A percentile compares a stretch with the other conserved stretches of the same genome.
phyloP scores from a whole-genome alignment of 306 rosid genomes.

The Fagus sylvatica region DNA sequence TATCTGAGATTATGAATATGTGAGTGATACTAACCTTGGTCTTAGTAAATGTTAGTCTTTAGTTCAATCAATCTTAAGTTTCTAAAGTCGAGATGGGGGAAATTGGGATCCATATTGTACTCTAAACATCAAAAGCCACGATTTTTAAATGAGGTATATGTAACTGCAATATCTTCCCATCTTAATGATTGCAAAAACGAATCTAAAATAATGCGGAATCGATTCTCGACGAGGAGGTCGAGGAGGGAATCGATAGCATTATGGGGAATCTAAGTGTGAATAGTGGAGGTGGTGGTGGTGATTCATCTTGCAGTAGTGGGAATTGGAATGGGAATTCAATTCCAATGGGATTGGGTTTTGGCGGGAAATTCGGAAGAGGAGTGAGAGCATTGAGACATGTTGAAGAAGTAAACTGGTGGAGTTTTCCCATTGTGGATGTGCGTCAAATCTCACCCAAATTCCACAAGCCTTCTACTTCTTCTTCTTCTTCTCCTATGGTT shows the following conservation, averaged over 20 bases:
- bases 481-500: background rate
- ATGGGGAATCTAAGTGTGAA: constrained; percentile 56
- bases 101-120: no score
- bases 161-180: no score
- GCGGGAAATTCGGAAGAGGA: constrained; percentile 49
- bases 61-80: no score
- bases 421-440: constrained; percentile 75
- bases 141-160: no score
- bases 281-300: background rate
- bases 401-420: constrained; percentile 79
- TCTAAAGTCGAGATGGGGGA: no score
- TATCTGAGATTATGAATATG: no score
- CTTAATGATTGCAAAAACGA: no score
- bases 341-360: constrained; percentile 48
- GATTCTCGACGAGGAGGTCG: constrained; percentile 82
- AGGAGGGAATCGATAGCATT: constrained; percentile 85
- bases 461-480: constrained; percentile 14
- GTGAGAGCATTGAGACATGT: constrained; percentile 64
- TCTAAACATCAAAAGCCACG: no score
- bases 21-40: no score
- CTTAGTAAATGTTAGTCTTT: no score
- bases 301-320: background rate
- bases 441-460: constrained; percentile 72
- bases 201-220: constrained; percentile 85
- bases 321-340: constrained; percentile 42